Conservation (phyloP, 192 early-diverging fungal species). For the Coemansia sp. region DNA sequence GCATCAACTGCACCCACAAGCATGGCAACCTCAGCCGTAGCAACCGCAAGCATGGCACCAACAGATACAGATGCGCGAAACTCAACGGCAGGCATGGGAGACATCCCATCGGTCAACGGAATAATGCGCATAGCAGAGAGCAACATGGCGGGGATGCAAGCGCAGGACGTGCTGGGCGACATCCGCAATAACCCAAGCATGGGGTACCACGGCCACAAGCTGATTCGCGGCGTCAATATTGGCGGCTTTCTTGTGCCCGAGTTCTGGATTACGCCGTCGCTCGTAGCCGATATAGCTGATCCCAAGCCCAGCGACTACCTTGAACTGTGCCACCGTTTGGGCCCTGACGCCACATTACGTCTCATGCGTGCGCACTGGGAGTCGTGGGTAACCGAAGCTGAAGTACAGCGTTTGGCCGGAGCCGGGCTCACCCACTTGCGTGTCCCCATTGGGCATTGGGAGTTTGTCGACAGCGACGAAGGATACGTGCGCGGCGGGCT, state of each 20-base stretch:
- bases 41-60: background rate
- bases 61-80: no score
- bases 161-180: conserved; percentile 22
- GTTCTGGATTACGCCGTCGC: conserved; percentile 60
- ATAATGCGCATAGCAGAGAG: conserved; percentile 16
- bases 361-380: conserved; percentile 57
- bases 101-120: background rate
- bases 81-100: no score
- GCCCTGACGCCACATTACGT: conserved; percentile 35
- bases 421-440: conserved; percentile 58
- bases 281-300: conserved; percentile 42
- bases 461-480: conserved; percentile 56
- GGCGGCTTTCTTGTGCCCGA: conserved; percentile 63
- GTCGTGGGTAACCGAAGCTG: conserved; percentile 58
- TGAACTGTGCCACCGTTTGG: conserved; percentile 54
- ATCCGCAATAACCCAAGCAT: conserved; percentile 40
- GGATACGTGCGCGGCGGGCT: conserved; percentile 55
- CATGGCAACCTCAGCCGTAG: background rate
- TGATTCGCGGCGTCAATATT: conserved; percentile 59
- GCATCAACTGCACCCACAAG: no score
- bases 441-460: conserved; percentile 64
- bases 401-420: conserved; percentile 52
- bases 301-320: conserved; percentile 52
- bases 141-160: conserved; percentile 1
- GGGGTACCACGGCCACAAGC: conserved; percentile 44